Evolutionary conservation across 768 basidiomycete species (phyloP), one percentile per base, ranked within the genome.

Genomic region (Lyophyllum shimeji): DNA sequence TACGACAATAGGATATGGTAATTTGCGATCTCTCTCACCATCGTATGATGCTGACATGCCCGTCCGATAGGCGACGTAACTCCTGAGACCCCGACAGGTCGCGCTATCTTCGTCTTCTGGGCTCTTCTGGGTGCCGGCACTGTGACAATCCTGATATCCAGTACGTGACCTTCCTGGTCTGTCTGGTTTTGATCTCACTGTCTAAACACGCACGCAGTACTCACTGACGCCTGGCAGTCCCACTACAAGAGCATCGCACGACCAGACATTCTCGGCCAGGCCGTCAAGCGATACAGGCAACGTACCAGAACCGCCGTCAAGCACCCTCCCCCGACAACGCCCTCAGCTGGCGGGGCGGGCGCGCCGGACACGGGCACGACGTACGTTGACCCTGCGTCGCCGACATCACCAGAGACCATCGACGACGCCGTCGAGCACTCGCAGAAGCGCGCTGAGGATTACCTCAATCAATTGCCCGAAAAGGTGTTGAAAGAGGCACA

Each of bases 81-180:
- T 0, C 90, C 89, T 0, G 64, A 67, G 48, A 84, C 87, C 0
- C 82, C 86, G 11, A 82, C 86, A 2, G 91, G 90, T 11, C 82
- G 89, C 21, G 82, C 87, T 13, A 77, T 93, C 31, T 93, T 93
- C 66, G 79, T 91, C 39, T 81, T 83, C 2, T 92, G 90, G 90
- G 87, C 90, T 0, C 68, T 93, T 33, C 69, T 90, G 7, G 91
- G 89, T 15, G 85, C 91, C 13, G 88, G 78, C 1, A 83, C 87
- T 1, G 82, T 92, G 83, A 89, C 90, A 0, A 82, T 89, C 24
- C 74, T 91, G 13, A 77, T 91, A 56, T 86, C 89, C 7, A 81
- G 89, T 88, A 42, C 7, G 81, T 69, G 20, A 8, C 7, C 24
- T 33, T 46, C 37, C 20, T 31, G n/a, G n/a, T 29, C 37, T 31